Evolutionary conservation across 148 eudicot genomes (phyloP).

Genomic region (Spergularia bocconei): DNA sequence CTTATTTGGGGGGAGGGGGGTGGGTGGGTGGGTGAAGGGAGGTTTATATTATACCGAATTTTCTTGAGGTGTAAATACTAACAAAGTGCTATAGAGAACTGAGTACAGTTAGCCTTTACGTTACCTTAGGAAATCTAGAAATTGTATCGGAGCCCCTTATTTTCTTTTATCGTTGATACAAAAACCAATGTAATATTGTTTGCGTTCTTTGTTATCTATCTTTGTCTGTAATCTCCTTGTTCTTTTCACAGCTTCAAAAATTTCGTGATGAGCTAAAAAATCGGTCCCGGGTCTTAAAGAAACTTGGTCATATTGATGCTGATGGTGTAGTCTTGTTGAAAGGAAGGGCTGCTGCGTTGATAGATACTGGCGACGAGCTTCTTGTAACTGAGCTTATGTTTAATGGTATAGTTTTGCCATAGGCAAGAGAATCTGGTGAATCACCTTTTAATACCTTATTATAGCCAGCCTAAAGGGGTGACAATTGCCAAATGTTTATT

Average conservation of each 20-base stretch:
- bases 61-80: too few relatives aligned
- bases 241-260: conserved; percentile 78
- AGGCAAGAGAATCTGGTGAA: background rate
- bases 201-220: background rate
- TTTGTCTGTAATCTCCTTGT: conserved; percentile 8
- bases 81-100: background rate
- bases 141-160: background rate
- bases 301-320: conserved; percentile 93
- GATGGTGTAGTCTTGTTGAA: conserved; percentile 93
- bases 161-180: background rate
- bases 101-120: too few relatives aligned
- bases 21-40: too few relatives aligned
- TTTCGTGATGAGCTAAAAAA: conserved; percentile 95
- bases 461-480: background rate
- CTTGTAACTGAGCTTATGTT: conserved; percentile 96
- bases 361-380: conserved; percentile 96
- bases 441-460: background rate
- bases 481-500: background rate
- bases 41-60: too few relatives aligned
- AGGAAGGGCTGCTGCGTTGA: conserved; percentile 89
- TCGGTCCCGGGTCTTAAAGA: conserved; percentile 88
- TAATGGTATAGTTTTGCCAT: conserved; percentile 50
- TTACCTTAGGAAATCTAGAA: background rate
- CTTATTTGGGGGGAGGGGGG: background rate
- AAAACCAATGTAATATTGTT: background rate